A percentile compares a stretch with the other conserved stretches of the same genome.
These are phyloP conservation scores for Colletotrichum phormii DNA, from an alignment of 2,329 filamentous ascomycete genomes.

Conservation along the genomic window DNA sequence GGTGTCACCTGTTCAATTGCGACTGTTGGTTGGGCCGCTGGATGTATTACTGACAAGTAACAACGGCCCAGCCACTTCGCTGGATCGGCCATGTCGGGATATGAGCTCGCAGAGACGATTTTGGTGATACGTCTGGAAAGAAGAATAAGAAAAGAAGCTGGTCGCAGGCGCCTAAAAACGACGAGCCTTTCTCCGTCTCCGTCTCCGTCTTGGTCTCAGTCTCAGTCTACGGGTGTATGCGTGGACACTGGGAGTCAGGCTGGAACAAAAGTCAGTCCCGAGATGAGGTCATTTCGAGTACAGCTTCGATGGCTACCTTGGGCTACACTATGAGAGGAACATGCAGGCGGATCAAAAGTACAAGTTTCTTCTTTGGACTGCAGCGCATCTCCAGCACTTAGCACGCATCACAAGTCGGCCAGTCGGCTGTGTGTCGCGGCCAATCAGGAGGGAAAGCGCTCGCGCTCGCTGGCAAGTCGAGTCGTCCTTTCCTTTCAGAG, in stretches of 20 bases:
- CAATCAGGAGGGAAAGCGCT: not conserved
- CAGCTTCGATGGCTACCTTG: not conserved
- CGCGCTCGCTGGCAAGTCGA: constrained; percentile 10
- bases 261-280: not conserved
- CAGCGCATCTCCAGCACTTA: constrained; percentile 3
- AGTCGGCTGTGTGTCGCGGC: not conserved
- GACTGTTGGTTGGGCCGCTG: not conserved
- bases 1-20: not conserved
- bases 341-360: not conserved
- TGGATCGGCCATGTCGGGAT: not conserved
- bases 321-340: not conserved
- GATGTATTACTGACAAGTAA: not conserved
- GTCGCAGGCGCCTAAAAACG: constrained; percentile 11
- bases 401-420: constrained; percentile 2
- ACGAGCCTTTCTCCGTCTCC: not conserved
- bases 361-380: constrained; percentile 19
- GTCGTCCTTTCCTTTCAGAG: constrained; percentile 1
- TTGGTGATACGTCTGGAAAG: not conserved
- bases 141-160: constrained; percentile 13
- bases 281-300: not conserved
- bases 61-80: not conserved
- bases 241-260: not conserved
- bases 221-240: not conserved
- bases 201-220: not conserved
- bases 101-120: not conserved